Base-by-base conservation (phyloP, 345 rosid species). In the Ailanthus altissimus region DNA sequence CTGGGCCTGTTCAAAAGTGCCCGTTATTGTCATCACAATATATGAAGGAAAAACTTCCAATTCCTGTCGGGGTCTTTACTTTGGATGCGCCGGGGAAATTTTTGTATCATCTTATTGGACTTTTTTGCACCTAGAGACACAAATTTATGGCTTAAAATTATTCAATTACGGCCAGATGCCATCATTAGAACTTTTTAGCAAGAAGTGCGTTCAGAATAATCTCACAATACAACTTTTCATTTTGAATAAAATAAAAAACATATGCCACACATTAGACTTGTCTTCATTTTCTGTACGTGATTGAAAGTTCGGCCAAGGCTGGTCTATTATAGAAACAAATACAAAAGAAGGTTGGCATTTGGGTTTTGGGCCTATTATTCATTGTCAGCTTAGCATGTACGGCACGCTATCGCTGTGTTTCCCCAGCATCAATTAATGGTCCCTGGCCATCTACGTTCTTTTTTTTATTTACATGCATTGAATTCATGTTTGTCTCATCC, bases 1-100 rank as follows among this genome's bases (percentile, higher is more conserved):
- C 6, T 16, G 16, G 36, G 28, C 57, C 3, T 1, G 49, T 38
- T 54, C 7, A 54, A 47, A 67, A 47, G 25, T 47, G 72, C 51
- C 49, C 40, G 64, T 23, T 36, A 38, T 54, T 53, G 47, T 50
- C 59, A 23, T 23, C 53, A 58, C 23, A 72, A 5, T 21, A 2
- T 8, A 4, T 9, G n/a, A 71, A 40, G 76, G 43, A 58, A 66
- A 61, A 59, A 73, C 49, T 16, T 58, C 13, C 76, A 59, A 25
- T 32, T 46, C 25, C 57, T 25, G 5, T 13, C 5, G 28, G 6
- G 56, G 50, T 8, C 49, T 16, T 64, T 50, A 38, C 20, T 58
- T 12, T 62, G 45, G 36, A 36, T 62, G 38, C 23, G 4, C 0
- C 16, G 0, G 10, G 7, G 18, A 40, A 42, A 57, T 10, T 11